Conservation (phyloP, 495 filamentous ascomycete genomes). For the Platismatia glauca region DNA sequence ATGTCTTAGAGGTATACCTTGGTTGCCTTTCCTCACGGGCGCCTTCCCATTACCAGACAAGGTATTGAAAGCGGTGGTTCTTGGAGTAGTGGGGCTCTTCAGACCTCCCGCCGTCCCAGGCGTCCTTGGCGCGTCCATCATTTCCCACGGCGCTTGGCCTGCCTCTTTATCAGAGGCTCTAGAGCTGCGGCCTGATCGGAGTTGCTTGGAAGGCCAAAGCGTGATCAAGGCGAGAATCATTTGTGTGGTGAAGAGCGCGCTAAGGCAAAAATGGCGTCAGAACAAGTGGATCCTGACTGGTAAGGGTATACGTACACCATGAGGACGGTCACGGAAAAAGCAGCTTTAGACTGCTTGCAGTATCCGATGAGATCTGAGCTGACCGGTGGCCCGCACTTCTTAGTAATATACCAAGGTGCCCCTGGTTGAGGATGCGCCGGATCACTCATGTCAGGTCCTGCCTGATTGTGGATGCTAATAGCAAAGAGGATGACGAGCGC, state of each 20-base stretch:
- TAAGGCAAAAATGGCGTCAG: slow-evolving; percentile 25
- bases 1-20: slow-evolving; percentile 22
- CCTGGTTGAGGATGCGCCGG: slow-evolving; percentile 55
- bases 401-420: slow-evolving; percentile 76
- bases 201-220: slow-evolving; percentile 45
- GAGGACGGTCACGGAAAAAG: slow-evolving; percentile 61
- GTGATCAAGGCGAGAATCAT: slow-evolving; percentile 49
- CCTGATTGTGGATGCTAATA: slow-evolving; percentile 61
- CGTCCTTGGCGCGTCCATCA: slow-evolving; percentile 19
- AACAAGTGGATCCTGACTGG: slow-evolving; percentile 35
- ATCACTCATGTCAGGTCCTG: slow-evolving; percentile 72
- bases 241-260: slow-evolving; percentile 49
- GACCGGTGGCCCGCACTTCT: slow-evolving; percentile 59
- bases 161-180: slow-evolving; percentile 16
- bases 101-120: slow-evolving; percentile 22
- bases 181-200: slow-evolving; percentile 12
- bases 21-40: slow-evolving; percentile 14
- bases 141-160: slow-evolving; percentile 22
- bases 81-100: slow-evolving; percentile 34
- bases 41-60: slow-evolving; percentile 17
- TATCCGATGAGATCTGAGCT: slow-evolving; percentile 48
- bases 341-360: slow-evolving; percentile 67
- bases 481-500: slow-evolving; percentile 55
- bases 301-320: slow-evolving; percentile 52
- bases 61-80: slow-evolving; percentile 37